Evolutionary conservation across 1,284 basidiomycete species (phyloP).

Genomic region (Cryptococcus maquisensis): DNA sequence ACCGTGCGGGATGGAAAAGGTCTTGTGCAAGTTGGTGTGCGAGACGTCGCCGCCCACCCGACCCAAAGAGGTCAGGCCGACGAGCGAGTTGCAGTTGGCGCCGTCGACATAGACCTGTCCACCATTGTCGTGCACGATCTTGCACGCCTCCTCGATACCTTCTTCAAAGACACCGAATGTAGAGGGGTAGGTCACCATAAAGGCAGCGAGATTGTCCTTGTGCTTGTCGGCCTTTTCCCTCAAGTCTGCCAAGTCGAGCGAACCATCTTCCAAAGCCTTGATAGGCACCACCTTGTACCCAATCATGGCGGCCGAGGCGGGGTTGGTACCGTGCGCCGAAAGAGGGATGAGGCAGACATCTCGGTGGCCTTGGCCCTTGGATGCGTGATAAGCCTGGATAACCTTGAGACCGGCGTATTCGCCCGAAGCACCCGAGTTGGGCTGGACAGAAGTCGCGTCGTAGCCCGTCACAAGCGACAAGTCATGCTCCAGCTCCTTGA

Average conservation of each 20-base stretch:
- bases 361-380: slow-evolving; percentile 76
- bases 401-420: slow-evolving; percentile 92
- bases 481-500: slow-evolving; percentile 87
- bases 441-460: slow-evolving; percentile 88
- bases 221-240: slow-evolving; percentile 82
- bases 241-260: slow-evolving; percentile 82
- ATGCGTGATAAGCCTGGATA: slow-evolving; percentile 90
- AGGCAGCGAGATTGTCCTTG: slow-evolving; percentile 86
- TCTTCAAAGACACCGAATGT: slow-evolving; percentile 97
- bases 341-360: slow-evolving; percentile 92
- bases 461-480: slow-evolving; percentile 94
- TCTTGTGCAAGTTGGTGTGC: slow-evolving; percentile 95
- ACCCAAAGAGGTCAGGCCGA: slow-evolving; percentile 93
- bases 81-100: slow-evolving; percentile 93
- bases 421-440: slow-evolving; percentile 93
- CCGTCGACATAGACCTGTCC: slow-evolving; percentile 98
- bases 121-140: slow-evolving; percentile 89
- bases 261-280: slow-evolving; percentile 82
- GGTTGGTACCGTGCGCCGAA: slow-evolving; percentile 94
- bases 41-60: slow-evolving; percentile 95
- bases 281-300: slow-evolving; percentile 93
- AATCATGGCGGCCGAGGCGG: slow-evolving; percentile 93
- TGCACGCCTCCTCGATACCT: slow-evolving; percentile 85
- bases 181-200: slow-evolving; percentile 96
- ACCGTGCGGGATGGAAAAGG: slow-evolving; percentile 72